Conservation (phyloP, 2,329 filamentous ascomycete genomes). For the Colletotrichum trifolii region DNA sequence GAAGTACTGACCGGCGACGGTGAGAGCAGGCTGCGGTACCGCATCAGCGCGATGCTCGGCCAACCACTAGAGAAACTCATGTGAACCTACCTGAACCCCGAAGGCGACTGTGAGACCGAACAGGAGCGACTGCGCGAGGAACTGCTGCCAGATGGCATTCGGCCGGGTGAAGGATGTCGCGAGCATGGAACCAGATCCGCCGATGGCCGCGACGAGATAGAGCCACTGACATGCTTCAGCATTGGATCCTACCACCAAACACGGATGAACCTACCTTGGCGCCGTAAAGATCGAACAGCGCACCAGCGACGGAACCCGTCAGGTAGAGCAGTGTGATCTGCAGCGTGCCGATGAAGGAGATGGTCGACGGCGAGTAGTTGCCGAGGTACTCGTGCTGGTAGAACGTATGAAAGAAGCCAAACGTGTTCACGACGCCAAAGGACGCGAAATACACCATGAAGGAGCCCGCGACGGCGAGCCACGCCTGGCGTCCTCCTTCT, state of each 20-base stretch:
- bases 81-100: constrained; percentile 16
- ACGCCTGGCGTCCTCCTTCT: constrained; percentile 9
- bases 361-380: constrained; percentile 47
- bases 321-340: constrained; percentile 54
- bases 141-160: constrained; percentile 48
- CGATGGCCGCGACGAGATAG: constrained; percentile 28
- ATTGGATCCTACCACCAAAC: no score
- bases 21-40: constrained; percentile 19
- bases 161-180: constrained; percentile 31
- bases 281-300: constrained; percentile 49
- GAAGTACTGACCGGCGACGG: constrained; percentile 51
- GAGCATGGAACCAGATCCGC: constrained; percentile 25
- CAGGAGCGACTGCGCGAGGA: constrained; percentile 49
- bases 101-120: constrained; percentile 33
- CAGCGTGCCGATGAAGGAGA: constrained; percentile 58
- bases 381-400: constrained; percentile 50
- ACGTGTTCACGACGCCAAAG: constrained; percentile 52
- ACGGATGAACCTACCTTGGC: constrained; percentile 5
- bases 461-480: constrained; percentile 29
- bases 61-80: no score
- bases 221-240: constrained; percentile 6
- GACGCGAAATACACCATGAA: constrained; percentile 34
- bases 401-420: constrained; percentile 58
- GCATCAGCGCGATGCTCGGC: neutral
- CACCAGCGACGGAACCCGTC: constrained; percentile 52